phyloP scores from a whole-genome alignment of 2,329 filamentous ascomycete species.

The Nakataea oryzae region DNA sequence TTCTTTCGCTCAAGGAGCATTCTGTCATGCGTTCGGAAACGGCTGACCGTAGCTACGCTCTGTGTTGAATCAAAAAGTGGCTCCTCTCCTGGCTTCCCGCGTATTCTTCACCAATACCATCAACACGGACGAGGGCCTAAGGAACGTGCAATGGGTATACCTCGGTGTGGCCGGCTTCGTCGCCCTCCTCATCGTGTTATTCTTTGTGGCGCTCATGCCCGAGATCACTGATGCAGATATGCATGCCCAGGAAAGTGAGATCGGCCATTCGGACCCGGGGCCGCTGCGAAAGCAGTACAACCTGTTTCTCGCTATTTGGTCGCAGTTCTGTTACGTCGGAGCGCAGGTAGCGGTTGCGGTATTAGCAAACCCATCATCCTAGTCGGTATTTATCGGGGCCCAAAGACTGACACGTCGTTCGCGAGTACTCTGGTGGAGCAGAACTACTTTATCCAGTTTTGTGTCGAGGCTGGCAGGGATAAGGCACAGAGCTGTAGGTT shows the following conservation, averaged over 20 bases:
- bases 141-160: constrained; percentile 56
- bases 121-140: constrained; percentile 34
- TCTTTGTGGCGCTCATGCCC: constrained; percentile 41
- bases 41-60: neutral
- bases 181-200: constrained; percentile 42
- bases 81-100: constrained; percentile 46
- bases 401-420: neutral
- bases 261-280: constrained; percentile 29
- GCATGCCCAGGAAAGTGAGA: constrained; percentile 36
- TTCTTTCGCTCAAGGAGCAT: neutral
- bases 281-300: constrained; percentile 48
- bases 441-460: constrained; percentile 44
- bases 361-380: constrained; percentile 7
- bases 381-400: neutral
- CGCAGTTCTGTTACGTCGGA: constrained; percentile 55
- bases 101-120: constrained; percentile 50
- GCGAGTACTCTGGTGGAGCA: constrained; percentile 8
- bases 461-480: constrained; percentile 17
- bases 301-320: constrained; percentile 48
- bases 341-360: constrained; percentile 43
- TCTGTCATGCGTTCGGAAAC: neutral
- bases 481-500: constrained; percentile 11
- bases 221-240: constrained; percentile 53
- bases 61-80: constrained; percentile 18
- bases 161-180: constrained; percentile 52